Conservation (phyloP, 768 basidiomycete genomes). For the Tricholoma bakamatsutake region DNA sequence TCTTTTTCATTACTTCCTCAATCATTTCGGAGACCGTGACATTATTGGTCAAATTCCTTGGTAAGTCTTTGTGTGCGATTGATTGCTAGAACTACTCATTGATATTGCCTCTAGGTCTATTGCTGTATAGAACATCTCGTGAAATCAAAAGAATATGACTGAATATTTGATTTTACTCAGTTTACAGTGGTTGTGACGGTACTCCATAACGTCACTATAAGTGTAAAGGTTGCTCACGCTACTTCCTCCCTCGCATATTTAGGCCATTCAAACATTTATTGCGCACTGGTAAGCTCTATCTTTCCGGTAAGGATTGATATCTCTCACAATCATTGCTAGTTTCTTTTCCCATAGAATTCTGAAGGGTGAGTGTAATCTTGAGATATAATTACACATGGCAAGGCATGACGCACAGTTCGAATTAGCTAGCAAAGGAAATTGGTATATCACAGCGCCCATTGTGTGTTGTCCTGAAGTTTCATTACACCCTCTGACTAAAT, state of each 20-base stretch:
- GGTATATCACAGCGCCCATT: slow-evolving; percentile 21
- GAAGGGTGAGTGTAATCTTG: slow-evolving; percentile 3
- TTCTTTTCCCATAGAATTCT: slow-evolving; percentile 14
- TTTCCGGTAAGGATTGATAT: too few relatives aligned
- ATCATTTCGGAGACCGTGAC: slow-evolving; percentile 12
- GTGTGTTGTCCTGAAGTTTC: slow-evolving; percentile 8
- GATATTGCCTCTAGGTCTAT: slow-evolving; percentile 10
- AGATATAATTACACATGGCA: too few relatives aligned
- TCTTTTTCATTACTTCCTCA: slow-evolving; percentile 18
- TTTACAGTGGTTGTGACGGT: slow-evolving; percentile 14
- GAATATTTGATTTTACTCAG: not conserved
- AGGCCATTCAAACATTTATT: slow-evolving; percentile 23
- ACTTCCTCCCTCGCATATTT: not conserved
- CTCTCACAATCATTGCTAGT: not conserved
- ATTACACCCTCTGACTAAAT: not conserved
- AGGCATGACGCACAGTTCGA: not conserved
- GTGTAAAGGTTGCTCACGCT: not conserved
- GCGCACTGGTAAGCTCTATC: slow-evolving; percentile 16
- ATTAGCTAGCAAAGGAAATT: slow-evolving; percentile 20
- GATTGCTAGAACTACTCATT: not conserved
- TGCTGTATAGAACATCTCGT: slow-evolving; percentile 4
- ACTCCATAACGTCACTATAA: not conserved
- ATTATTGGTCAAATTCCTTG: slow-evolving; percentile 14
- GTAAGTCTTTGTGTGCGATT: slow-evolving; percentile 5
- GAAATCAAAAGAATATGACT: not conserved